Evolutionary conservation across 73 alveolate species (phyloP).

Genomic region (Breviolum minutum): DNA sequence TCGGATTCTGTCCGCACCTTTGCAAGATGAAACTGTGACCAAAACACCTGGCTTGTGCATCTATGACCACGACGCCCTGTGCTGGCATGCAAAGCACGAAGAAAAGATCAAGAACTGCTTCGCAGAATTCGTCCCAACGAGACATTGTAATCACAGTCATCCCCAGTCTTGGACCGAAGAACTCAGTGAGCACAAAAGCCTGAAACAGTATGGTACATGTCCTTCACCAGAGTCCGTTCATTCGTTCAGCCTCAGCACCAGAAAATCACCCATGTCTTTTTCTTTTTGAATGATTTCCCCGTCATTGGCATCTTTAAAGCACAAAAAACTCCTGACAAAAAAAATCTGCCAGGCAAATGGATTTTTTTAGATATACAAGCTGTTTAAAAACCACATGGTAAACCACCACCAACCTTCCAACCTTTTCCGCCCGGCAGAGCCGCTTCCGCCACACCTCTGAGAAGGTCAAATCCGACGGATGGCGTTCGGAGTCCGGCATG

Average conservation of each 20-base stretch:
- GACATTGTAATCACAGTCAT: neutral
- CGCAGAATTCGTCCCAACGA: neutral
- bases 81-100: neutral
- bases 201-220: conserved; percentile 14
- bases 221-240: conserved; percentile 1
- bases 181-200: neutral
- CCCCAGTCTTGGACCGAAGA: conserved; percentile 7
- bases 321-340: neutral
- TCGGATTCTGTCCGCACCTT: too few species aligned
- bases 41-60: neutral
- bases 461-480: conserved; percentile 45
- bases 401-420: too few species aligned
- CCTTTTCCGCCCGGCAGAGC: too few species aligned
- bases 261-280: neutral
- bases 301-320: neutral
- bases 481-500: conserved; percentile 29
- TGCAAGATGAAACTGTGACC: too few species aligned
- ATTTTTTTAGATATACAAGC: neutral
- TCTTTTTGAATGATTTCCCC: too few species aligned
- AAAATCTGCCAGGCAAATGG: neutral
- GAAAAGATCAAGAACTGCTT: neutral
- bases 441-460: conserved; percentile 62
- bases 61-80: neutral
- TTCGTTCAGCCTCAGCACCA: conserved; percentile 67
- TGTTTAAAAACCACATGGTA: too few species aligned